These are phyloP conservation scores for Turnera subulata DNA, from an alignment of 345 rosid genomes.

Conservation along the genomic window DNA sequence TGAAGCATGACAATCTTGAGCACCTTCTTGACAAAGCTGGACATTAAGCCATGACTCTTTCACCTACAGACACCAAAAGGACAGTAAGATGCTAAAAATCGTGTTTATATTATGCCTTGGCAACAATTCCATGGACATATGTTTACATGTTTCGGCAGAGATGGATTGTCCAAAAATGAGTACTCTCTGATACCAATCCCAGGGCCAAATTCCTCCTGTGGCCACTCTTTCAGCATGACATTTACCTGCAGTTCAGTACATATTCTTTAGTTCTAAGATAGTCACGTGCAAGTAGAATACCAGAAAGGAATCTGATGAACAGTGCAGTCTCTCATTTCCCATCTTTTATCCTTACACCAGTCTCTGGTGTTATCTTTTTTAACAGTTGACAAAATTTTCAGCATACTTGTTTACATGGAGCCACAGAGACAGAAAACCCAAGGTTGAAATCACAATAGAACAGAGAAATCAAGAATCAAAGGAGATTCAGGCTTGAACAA, in stretches of 20 bases:
- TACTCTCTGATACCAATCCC: slow-evolving; percentile 73
- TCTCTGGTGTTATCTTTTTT: too few species aligned
- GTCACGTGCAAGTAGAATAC: background rate
- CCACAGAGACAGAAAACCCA: too few species aligned
- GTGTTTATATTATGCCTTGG: background rate
- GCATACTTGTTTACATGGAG: too few species aligned
- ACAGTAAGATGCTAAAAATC: background rate
- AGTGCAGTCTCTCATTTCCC: background rate
- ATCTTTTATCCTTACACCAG: background rate
- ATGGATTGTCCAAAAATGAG: slow-evolving; percentile 75
- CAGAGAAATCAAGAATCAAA: too few species aligned
- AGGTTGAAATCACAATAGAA: too few species aligned
- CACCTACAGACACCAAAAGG: slow-evolving; percentile 48
- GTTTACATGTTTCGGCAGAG: slow-evolving; percentile 68
- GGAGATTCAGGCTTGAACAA: too few species aligned
- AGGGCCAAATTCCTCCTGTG: slow-evolving; percentile 89
- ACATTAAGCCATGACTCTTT: slow-evolving; percentile 92
- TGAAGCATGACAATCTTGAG: slow-evolving; percentile 49
- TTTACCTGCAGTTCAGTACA: slow-evolving; percentile 53
- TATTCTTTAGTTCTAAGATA: slow-evolving; percentile 5
- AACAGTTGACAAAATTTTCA: too few species aligned
- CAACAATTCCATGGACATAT: background rate
- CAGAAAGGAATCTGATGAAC: background rate
- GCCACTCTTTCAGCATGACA: slow-evolving; percentile 60
- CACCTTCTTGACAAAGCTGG: slow-evolving; percentile 77